Percentiles rank a stretch among this genome's conserved stretches.
phyloP scores from a whole-genome alignment of 31 red algal species.

The Endocladia muricata region DNA sequence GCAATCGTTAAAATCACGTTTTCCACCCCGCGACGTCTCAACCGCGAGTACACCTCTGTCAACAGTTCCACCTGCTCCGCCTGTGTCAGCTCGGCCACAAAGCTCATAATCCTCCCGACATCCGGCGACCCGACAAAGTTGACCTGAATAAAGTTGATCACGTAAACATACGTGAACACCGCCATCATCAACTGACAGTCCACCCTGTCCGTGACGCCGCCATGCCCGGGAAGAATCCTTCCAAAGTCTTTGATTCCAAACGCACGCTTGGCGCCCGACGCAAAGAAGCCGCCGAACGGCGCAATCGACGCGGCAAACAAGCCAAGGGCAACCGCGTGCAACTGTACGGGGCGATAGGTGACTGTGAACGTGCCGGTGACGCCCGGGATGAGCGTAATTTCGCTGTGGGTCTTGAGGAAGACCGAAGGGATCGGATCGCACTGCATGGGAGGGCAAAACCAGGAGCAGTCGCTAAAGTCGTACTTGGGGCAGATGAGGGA shows the following conservation, averaged over 20 bases:
- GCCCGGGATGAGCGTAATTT: constrained; percentile 20
- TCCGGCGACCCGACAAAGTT: constrained; percentile 86
- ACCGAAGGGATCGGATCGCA: constrained; percentile 51
- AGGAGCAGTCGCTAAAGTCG: constrained; percentile 87
- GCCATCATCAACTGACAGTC: constrained; percentile 99
- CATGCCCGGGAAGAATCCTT: constrained; percentile 85
- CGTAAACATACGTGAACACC: constrained; percentile 95
- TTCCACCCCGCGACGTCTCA: constrained; percentile 36
- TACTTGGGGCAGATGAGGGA: constrained; percentile 88
- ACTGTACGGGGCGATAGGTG: constrained; percentile 70
- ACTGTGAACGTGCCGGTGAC: constrained; percentile 26
- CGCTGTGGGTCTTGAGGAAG: constrained; percentile 12
- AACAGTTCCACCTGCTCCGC: constrained; percentile 76
- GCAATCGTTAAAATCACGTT: constrained; percentile 18
- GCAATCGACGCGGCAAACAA: constrained; percentile 84
- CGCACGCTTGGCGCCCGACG: constrained; percentile 94
- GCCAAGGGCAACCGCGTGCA: constrained; percentile 81
- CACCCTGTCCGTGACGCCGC: constrained; percentile 94
- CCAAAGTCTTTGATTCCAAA: constrained; percentile 97
- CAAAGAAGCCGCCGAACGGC: constrained; percentile 98
- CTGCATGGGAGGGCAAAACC: constrained; percentile 45
- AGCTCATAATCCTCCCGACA: constrained; percentile 87
- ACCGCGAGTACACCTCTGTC: constrained; percentile 55
- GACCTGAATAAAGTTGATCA: constrained; percentile 89
- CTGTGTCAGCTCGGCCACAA: constrained; percentile 67